A percentile compares a stretch with the other conserved stretches of the same genome.
phyloP scores from a whole-genome alignment of 306 rosid species.

The Urtica urens region DNA sequence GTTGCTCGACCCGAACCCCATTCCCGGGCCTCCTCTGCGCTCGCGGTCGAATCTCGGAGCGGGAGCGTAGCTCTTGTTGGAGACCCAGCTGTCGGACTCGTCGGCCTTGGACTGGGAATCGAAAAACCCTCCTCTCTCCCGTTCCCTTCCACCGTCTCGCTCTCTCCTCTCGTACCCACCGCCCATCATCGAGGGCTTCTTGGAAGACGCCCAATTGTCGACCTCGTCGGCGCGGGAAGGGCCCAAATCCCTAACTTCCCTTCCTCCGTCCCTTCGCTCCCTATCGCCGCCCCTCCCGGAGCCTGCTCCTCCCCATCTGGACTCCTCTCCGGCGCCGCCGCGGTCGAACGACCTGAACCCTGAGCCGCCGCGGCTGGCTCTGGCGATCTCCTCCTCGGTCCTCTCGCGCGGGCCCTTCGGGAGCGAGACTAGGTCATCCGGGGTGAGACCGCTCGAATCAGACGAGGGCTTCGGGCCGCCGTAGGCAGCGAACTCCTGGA shows the following conservation, averaged over 20 bases:
- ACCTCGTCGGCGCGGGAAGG: slow-evolving; percentile 82
- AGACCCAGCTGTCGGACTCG: slow-evolving; percentile 77
- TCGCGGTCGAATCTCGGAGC: slow-evolving; percentile 27
- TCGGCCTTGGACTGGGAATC: slow-evolving; percentile 83
- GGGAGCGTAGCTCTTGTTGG: slow-evolving; percentile 44
- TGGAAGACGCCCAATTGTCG: slow-evolving; percentile 73
- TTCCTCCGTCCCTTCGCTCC: slow-evolving; percentile 33
- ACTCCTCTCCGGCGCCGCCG: slow-evolving; percentile 41
- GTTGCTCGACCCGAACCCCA: slow-evolving; percentile 21
- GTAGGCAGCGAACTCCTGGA: slow-evolving; percentile 49
- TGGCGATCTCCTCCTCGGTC: slow-evolving; percentile 75
- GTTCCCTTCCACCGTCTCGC: slow-evolving; percentile 28
- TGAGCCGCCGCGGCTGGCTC: slow-evolving; percentile 51
- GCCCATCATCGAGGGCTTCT: slow-evolving; percentile 36
- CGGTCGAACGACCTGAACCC: slow-evolving; percentile 31
- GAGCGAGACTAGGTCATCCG: slow-evolving; percentile 41
- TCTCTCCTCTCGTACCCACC: slow-evolving; percentile 53
- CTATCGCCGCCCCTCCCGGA: slow-evolving; percentile 59
- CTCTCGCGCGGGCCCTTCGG: slow-evolving; percentile 88
- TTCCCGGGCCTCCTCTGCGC: slow-evolving; percentile 39
- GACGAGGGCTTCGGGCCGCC: slow-evolving; percentile 30
- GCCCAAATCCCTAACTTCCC: slow-evolving; percentile 37
- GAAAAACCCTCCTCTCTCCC: slow-evolving; percentile 41
- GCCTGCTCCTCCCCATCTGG: slow-evolving; percentile 65
- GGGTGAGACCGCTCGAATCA: slow-evolving; percentile 17